These are phyloP conservation scores for Kodamaea alishanica DNA, from an alignment of 1,139 yeast genomes.

Conservation along the genomic window DNA sequence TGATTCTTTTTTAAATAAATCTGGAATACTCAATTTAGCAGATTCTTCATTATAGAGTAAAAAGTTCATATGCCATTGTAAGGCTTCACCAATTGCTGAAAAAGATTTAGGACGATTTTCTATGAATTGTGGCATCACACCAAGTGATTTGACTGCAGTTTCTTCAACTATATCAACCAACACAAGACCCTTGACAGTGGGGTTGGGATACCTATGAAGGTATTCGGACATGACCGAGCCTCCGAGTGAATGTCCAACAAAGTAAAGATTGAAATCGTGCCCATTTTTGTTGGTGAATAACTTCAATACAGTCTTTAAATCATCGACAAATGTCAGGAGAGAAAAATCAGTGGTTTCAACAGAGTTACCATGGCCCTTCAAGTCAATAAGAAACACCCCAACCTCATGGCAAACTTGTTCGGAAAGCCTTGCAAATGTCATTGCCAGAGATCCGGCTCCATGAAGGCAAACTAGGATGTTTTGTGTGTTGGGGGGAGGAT, in stretches of 20 bases:
- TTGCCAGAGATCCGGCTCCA: conserved; percentile 91
- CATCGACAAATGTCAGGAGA: conserved; percentile 52
- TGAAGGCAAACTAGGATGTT: conserved; percentile 78
- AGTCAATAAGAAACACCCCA: conserved; percentile 71
- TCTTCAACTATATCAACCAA: conserved; percentile 94
- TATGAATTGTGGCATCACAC: conserved; percentile 63
- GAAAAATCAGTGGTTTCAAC: conserved; percentile 37
- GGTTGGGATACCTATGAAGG: conserved; percentile 13
- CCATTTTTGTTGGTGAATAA: conserved; percentile 27
- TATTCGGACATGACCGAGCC: conserved; percentile 73
- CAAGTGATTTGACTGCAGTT: conserved; percentile 70
- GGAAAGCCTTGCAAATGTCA: conserved; percentile 65
- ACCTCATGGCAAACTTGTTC: conserved; percentile 24
- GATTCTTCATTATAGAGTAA: conserved; percentile 56
- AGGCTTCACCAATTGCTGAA: conserved; percentile 50
- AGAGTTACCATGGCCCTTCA: conserved; percentile 74
- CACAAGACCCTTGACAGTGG: conserved; percentile 56
- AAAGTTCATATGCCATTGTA: conserved; percentile 75
- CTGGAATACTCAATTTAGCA: conserved; percentile 77
- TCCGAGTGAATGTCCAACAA: conserved; percentile 91
- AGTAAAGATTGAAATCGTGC: conserved; percentile 27
- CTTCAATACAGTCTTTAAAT: conserved; percentile 49
- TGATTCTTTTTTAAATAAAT: conserved; percentile 35
- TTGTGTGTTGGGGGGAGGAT: conserved; percentile 42
- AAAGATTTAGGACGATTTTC: conserved; percentile 60